Evolutionary conservation across 257 asterid species (phyloP).

Genomic region (Lavandula angustifolia): DNA sequence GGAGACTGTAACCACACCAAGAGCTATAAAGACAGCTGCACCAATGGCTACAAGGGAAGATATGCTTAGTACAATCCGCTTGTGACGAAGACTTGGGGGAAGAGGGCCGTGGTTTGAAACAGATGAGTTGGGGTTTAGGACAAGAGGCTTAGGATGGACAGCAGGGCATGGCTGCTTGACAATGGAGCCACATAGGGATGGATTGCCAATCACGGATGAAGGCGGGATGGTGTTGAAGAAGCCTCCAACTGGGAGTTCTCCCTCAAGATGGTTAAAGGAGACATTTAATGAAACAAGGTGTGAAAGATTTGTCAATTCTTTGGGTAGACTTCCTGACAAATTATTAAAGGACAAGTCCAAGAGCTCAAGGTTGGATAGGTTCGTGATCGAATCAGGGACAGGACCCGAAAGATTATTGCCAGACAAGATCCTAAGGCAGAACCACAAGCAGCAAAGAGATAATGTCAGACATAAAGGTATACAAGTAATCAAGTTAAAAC

Average conservation of each 20-base stretch:
- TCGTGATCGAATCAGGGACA: slow-evolving; percentile 53
- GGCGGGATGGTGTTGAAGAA: slow-evolving; percentile 71
- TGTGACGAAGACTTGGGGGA: slow-evolving; percentile 50
- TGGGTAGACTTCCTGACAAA: slow-evolving; percentile 67
- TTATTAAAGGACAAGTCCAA: slow-evolving; percentile 77
- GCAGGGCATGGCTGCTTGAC: slow-evolving; percentile 76
- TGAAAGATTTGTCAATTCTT: slow-evolving; percentile 63
- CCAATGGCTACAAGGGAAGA: slow-evolving; percentile 85
- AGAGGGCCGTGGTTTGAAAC: slow-evolving; percentile 50
- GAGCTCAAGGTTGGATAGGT: slow-evolving; percentile 55
- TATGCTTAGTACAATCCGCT: slow-evolving; percentile 64
- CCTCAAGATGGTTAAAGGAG: slow-evolving; percentile 70
- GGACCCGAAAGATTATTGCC: slow-evolving; percentile 66
- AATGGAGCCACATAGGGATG: slow-evolving; percentile 77
- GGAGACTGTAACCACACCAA: slow-evolving; percentile 73
- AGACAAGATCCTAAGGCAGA: slow-evolving; percentile 59
- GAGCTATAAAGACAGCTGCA: slow-evolving; percentile 80
- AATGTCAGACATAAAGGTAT: not conserved
- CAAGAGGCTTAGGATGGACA: slow-evolving; percentile 85
- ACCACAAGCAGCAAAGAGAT: not conserved
- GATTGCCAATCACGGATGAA: slow-evolving; percentile 69
- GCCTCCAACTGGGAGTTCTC: slow-evolving; percentile 84
- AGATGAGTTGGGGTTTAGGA: slow-evolving; percentile 78
- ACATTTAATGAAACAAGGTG: slow-evolving; percentile 60
- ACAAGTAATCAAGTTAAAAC: not conserved